Evolutionary conservation across 2,329 filamentous ascomycete genomes (phyloP).

Genomic region (Mariannaea sp.): DNA sequence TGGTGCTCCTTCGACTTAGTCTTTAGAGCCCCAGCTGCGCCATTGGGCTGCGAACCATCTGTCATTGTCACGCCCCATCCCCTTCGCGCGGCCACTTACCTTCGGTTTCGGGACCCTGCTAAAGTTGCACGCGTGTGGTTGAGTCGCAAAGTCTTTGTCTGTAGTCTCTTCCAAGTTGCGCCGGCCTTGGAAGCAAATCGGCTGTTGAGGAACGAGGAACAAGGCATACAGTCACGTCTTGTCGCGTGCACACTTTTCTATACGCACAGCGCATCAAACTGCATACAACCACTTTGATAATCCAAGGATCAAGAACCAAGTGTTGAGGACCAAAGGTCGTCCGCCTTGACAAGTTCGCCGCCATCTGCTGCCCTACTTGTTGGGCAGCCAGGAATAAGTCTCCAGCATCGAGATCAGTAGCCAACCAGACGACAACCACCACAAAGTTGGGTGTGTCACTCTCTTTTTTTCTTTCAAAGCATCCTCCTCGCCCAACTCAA

Average conservation of each 20-base stretch:
- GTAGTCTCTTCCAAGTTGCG: slow-evolving; percentile 9
- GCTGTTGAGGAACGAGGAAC: not conserved
- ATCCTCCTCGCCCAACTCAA: not conserved
- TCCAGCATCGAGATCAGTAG: not conserved
- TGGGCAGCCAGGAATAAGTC: slow-evolving; percentile 14
- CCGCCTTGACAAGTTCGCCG: not conserved
- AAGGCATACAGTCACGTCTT: not conserved
- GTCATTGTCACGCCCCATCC: slow-evolving; percentile 25
- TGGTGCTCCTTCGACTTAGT: slow-evolving; percentile 24
- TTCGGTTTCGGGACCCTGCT: slow-evolving; percentile 20
- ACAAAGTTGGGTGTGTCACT: not conserved
- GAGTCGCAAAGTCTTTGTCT: not conserved
- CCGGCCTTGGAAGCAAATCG: not conserved
- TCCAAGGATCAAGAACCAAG: not conserved
- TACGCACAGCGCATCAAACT: slow-evolving; percentile 7
- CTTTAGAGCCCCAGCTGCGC: slow-evolving; percentile 24
- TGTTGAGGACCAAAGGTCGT: too few species aligned
- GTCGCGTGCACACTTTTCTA: not conserved
- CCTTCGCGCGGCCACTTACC: slow-evolving; percentile 23
- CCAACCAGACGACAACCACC: slow-evolving; percentile 4
- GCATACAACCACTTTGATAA: slow-evolving; percentile 8
- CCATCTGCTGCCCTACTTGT: slow-evolving; percentile 10
- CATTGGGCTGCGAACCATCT: slow-evolving; percentile 33
- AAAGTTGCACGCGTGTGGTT: slow-evolving; percentile 19
- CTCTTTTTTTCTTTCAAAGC: not conserved